Base-by-base conservation (phyloP, 2,329 filamentous ascomycete genomes). In the Nigrospora osmanthi region DNA sequence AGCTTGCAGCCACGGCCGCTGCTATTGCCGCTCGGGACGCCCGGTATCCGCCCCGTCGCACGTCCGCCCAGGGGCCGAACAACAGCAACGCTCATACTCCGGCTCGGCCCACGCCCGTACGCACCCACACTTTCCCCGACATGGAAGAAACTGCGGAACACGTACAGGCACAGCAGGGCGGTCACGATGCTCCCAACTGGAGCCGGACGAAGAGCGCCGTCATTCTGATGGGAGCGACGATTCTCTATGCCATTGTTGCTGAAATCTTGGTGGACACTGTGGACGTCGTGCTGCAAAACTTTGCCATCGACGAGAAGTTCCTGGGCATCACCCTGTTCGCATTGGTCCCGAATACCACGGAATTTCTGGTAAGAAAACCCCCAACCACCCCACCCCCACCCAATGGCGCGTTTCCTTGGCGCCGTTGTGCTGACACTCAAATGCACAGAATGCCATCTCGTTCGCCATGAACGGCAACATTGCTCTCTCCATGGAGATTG, bases 391-490 rank as follows among this genome's bases (percentile, higher is more conserved):
- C 23, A 14, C 38, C 45, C 34, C 42, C 44, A 45, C 39, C 5
- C 39, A 36, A 52, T 28, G 5, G 23, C 23, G 23, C 13, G 34
- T 33, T 17, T 19, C 7, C 13, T 11, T 34, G 28, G 23, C 40
- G 3, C 1, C 16, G 9, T 17, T 11, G 2, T 28, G 23, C 23
- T 28, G 23, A 28, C 7, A 6, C 10, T 10, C 4, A 28, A 28
- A 28, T 16, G 33, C 16, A 43, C 39, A 89, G 83, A 98, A 98
- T 66, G 93, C 91, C 62, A 98, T 98, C 48, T 96, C 90, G 0
- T 98, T 98, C 63, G 93, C 93, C 44, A 98, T 98, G 91, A 97
- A 98, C 60, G 93, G 93, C 48, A 98, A 98, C 64, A 97, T 98
- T 64, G 93, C 93, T 0, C 72, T 98, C 15, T 96, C 89, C 34